Percentiles rank a stretch among this genome's conserved stretches.
Evolutionary conservation across 495 filamentous ascomycete genomes (phyloP).

Genomic region (Chlorociboria aeruginascens): DNA sequence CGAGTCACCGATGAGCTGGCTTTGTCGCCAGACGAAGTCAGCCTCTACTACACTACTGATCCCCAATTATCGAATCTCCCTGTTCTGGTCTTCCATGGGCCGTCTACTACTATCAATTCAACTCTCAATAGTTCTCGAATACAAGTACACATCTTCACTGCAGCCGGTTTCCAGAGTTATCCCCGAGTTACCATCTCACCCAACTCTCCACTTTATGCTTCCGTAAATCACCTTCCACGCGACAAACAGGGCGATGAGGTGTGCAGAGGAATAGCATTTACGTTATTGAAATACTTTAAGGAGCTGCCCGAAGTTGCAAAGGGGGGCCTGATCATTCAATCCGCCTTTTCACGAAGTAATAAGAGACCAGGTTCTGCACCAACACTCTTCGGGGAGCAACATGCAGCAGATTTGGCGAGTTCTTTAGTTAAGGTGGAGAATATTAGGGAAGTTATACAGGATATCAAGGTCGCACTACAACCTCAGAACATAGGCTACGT

Average conservation of each 20-base stretch:
- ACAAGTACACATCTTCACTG: constrained; percentile 81
- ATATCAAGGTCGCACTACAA: constrained; percentile 58
- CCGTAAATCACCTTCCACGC: constrained; percentile 81
- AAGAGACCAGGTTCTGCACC: constrained; percentile 46
- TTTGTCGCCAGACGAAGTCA: constrained; percentile 63
- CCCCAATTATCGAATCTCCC: constrained; percentile 59
- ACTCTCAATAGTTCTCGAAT: constrained; percentile 82
- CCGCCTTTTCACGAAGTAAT: constrained; percentile 28
- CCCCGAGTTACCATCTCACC: constrained; percentile 85
- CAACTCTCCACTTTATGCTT: constrained; percentile 86
- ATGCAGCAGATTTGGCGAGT: constrained; percentile 82
- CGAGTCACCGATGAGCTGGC: constrained; percentile 51
- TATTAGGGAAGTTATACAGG: constrained; percentile 53
- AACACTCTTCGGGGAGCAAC: constrained; percentile 74
- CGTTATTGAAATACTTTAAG: constrained; percentile 82
- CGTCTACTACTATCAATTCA: constrained; percentile 70
- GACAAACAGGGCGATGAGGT: constrained; percentile 91
- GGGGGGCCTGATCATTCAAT: constrained; percentile 39
- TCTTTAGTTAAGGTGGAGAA: constrained; percentile 71
- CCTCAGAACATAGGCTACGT: constrained; percentile 70
- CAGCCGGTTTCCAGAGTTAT: constrained; percentile 78
- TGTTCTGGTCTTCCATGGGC: constrained; percentile 74
- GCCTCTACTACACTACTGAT: constrained; percentile 72
- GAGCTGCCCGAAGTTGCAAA: constrained; percentile 72
- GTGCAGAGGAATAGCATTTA: constrained; percentile 79